Conservation (phyloP, 495 filamentous ascomycete species). For the Venustampulla echinocandica region DNA sequence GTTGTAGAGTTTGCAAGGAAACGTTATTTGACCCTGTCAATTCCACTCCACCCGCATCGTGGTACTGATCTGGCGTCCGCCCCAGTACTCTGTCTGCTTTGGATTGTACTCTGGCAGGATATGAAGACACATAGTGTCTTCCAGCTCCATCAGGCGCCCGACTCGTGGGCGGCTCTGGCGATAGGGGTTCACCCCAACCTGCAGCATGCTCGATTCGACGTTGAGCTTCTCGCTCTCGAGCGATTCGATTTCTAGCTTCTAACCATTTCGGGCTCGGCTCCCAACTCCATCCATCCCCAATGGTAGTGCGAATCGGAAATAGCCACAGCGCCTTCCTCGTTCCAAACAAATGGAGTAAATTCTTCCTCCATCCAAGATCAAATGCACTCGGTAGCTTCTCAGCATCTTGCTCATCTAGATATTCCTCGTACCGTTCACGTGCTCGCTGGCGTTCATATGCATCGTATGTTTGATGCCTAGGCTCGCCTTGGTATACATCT, state of each 20-base stretch:
- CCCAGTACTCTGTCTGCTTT: constrained; percentile 32
- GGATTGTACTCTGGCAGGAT: constrained; percentile 11
- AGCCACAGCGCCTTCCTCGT: constrained; percentile 58
- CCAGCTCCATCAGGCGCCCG: constrained; percentile 16
- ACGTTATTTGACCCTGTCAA: constrained; percentile 20
- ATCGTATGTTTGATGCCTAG: constrained; percentile 43
- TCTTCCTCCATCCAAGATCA: constrained; percentile 71
- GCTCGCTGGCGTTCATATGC: constrained; percentile 62
- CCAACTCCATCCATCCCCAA: constrained; percentile 93
- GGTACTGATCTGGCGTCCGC: constrained; percentile 24
- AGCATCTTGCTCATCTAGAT: constrained; percentile 79
- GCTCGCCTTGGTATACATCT: background rate
- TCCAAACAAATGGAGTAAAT: constrained; percentile 80
- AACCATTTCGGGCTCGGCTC: constrained; percentile 69
- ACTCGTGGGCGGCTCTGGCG: constrained; percentile 6
- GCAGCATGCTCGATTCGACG: constrained; percentile 45
- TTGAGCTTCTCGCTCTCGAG: constrained; percentile 50
- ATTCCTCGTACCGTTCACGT: constrained; percentile 70
- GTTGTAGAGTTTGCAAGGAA: constrained; percentile 25
- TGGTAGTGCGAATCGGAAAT: constrained; percentile 74
- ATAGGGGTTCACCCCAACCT: constrained; percentile 39
- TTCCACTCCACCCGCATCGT: constrained; percentile 5
- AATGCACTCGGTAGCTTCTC: constrained; percentile 87
- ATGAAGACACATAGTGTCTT: constrained; percentile 21
- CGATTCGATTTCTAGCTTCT: constrained; percentile 53